A percentile compares a stretch with the other conserved stretches of the same genome.
These are phyloP conservation scores for Quercus phellos DNA, from an alignment of 331 rosid species.

Conservation along the genomic window DNA sequence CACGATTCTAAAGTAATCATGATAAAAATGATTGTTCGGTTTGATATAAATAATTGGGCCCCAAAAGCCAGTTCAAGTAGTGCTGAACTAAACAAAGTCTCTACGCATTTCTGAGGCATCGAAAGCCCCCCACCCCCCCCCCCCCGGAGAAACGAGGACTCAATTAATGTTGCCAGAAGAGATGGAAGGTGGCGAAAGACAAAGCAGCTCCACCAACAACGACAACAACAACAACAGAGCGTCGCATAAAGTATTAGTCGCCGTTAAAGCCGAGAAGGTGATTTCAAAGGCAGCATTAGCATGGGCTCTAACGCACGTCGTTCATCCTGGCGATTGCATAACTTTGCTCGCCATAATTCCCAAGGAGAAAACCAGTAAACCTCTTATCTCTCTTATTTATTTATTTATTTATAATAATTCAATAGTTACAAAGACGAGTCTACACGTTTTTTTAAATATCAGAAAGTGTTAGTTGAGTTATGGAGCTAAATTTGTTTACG, in stretches of 20 bases:
- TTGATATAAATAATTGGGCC: neutral
- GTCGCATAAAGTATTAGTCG: conserved; percentile 68
- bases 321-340: conserved; percentile 64
- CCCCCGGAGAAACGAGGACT: too few species aligned
- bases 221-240: conserved; percentile 6
- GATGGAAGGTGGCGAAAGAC: conserved; percentile 37
- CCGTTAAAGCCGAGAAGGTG: conserved; percentile 74
- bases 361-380: conserved; percentile 50
- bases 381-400: too few species aligned
- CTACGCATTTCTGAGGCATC: neutral
- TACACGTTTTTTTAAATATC: too few species aligned
- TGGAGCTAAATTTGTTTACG: too few species aligned
- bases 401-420: too few species aligned
- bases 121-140: too few species aligned
- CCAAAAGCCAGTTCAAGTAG: neutral
- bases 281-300: conserved; percentile 69
- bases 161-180: neutral
- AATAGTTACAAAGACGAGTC: too few species aligned
- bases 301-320: conserved; percentile 91
- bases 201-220: conserved; percentile 10
- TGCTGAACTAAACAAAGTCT: too few species aligned
- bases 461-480: too few species aligned
- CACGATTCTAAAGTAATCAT: neutral
- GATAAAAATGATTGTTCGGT: neutral
- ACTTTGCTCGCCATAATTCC: conserved; percentile 76